Conservation (phyloP, 306 rosid species). For the Castanea mollissima region DNA sequence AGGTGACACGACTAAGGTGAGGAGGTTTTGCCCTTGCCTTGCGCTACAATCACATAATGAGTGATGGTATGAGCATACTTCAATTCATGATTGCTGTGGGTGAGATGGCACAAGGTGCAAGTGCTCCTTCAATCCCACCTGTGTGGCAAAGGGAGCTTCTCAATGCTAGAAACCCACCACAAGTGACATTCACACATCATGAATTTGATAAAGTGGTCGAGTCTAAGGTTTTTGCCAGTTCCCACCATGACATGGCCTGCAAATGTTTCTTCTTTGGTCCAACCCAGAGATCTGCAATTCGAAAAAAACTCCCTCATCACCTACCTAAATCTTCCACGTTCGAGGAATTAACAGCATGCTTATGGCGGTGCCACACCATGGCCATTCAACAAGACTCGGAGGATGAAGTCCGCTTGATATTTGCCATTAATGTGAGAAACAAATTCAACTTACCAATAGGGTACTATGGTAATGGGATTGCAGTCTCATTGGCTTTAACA, state of each 20-base stretch:
- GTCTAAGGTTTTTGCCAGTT: background rate
- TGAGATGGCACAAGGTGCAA: constrained; percentile 22
- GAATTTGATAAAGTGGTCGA: constrained; percentile 19
- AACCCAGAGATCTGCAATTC: background rate
- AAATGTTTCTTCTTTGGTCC: constrained; percentile 23
- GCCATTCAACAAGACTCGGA: constrained; percentile 8
- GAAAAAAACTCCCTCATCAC: constrained; percentile 13
- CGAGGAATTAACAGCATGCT: constrained; percentile 26
- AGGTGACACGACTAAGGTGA: constrained; percentile 29
- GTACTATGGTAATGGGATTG: no score
- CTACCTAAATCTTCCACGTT: constrained; percentile 14
- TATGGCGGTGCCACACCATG: constrained; percentile 26
- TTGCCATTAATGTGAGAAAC: background rate
- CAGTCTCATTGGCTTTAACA: no score
- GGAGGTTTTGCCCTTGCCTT: constrained; percentile 37
- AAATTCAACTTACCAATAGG: no score
- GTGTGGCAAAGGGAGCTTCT: constrained; percentile 32
- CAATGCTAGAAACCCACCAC: constrained; percentile 23
- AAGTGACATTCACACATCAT: constrained; percentile 13
- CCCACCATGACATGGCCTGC: background rate
- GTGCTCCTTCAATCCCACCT: constrained; percentile 1
- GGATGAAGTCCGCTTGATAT: constrained; percentile 10
- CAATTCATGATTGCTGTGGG: constrained; percentile 18
- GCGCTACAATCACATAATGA: constrained; percentile 34
- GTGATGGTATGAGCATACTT: constrained; percentile 8